Base-by-base conservation (phyloP, 768 basidiomycete species). In the Boletus rubroflammeus region DNA sequence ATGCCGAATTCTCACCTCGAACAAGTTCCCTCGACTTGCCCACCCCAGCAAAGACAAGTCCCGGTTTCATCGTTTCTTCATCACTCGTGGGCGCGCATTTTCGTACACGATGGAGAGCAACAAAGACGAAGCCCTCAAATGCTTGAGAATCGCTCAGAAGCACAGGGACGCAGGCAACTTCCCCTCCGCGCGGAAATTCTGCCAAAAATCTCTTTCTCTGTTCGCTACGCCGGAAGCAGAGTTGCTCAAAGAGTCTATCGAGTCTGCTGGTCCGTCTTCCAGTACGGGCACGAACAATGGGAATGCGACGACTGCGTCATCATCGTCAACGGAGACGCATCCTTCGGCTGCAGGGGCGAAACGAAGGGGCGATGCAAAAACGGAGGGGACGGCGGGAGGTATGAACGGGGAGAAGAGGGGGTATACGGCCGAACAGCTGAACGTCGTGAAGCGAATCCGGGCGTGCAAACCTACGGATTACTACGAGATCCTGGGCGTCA, bases 391-490 rank as follows among this genome's bases (percentile, higher is more conserved):
- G 15, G 74, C 85, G 17, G 78, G 81, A 54, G 83, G 84, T 1
- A 81, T 83, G 67, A 83, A 82, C 38, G 81, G 80, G 15, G 81
- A 85, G 71, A 90, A 93, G 75, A 78, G 92, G 68, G 90, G 90
- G 46, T 97, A 90, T 71, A 96, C 94, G 3, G 71, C 82, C 21
- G 94, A 95, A 62, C 92, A 97, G 69, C 69, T 78, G 17, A 80
- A 82, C 5, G 81, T 95, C 41, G 96, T 98, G 54, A 89, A 90
- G 71, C 78, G 93, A 47, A 88, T 98, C 44, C 80, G 87, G 63
- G 68, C 76, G 29, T 98, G 96, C 77, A 92, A 90, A 71, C 81
- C 85, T 26, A 90, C 90, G 26, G 86, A 90, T 65, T 98, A 96
- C 70, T 98, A 98, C 69, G 92, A 92, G 70, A 98, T 98, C 57